A percentile compares a stretch with the other conserved stretches of the same genome.
Evolutionary conservation across 495 filamentous ascomycete species (phyloP).

Genomic region (Ramalina intermedia): DNA sequence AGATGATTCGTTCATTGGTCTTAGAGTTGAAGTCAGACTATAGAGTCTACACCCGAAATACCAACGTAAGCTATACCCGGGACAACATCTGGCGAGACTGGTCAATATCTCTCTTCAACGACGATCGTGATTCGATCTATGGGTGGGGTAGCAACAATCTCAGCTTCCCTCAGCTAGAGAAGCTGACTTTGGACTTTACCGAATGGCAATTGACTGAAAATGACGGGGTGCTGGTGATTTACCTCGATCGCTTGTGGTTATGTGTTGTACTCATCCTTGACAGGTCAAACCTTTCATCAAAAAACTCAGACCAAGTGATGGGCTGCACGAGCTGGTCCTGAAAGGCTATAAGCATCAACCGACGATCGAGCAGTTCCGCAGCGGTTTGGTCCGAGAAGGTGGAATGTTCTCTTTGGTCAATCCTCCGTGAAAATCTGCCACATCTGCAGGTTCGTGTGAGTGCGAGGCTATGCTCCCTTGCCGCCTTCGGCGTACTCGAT

Average conservation of each 20-base stretch:
- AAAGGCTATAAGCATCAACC: constrained; percentile 9
- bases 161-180: constrained; percentile 9
- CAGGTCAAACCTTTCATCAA: constrained; percentile 13
- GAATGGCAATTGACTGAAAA: constrained; percentile 10
- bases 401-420: constrained; percentile 5
- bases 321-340: constrained; percentile 7
- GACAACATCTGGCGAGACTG: constrained; percentile 12
- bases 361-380: constrained; percentile 10
- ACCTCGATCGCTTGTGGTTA: too few relatives aligned
- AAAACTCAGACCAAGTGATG: constrained; percentile 7
- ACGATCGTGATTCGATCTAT: constrained; percentile 6
- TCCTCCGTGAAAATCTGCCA: too few relatives aligned
- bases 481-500: background rate
- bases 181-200: constrained; percentile 9
- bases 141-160: constrained; percentile 4
- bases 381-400: constrained; percentile 6
- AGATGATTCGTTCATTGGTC: constrained; percentile 6
- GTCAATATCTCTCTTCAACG: constrained; percentile 10
- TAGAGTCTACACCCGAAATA: background rate
- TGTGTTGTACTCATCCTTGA: background rate
- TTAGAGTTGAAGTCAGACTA: constrained; percentile 10
- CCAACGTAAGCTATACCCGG: background rate
- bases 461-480: too few relatives aligned
- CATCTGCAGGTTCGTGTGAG: too few relatives aligned
- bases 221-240: constrained; percentile 7